These are phyloP conservation scores for Geotrichum fermentans DNA, from an alignment of 1,139 yeast species.

Conservation along the genomic window DNA sequence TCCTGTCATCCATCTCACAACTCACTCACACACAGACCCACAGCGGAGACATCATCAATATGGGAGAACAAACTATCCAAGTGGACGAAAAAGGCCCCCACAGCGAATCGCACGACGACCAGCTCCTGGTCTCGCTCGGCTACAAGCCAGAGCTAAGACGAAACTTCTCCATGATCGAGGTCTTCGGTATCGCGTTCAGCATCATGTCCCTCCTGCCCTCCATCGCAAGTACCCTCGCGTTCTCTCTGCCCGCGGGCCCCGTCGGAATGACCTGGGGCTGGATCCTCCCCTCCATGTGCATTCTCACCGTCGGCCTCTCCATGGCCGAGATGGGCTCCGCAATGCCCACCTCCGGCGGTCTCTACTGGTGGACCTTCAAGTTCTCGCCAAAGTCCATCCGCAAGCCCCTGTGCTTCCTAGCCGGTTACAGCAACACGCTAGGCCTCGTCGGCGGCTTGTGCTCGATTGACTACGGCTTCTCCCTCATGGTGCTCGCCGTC, in stretches of 20 bases:
- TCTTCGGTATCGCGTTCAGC: conserved; percentile 55
- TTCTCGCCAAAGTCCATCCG: conserved; percentile 48
- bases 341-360: conserved; percentile 68
- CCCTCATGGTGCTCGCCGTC: conserved; percentile 51
- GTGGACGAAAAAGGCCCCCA: no score
- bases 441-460: conserved; percentile 56
- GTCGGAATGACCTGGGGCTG: conserved; percentile 64
- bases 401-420: conserved; percentile 49
- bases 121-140: conserved; percentile 46
- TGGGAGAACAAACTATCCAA: no score
- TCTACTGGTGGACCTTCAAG: conserved; percentile 50
- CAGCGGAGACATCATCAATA: no score
- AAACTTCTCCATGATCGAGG: conserved; percentile 59
- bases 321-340: conserved; percentile 62
- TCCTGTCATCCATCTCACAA: no score
- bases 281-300: conserved; percentile 50
- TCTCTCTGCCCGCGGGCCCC: conserved; percentile 50
- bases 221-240: conserved; percentile 43
- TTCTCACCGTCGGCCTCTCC: conserved; percentile 47
- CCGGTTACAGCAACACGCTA: conserved; percentile 56
- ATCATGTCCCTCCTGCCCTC: conserved; percentile 71
- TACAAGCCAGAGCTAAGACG: conserved; percentile 70
- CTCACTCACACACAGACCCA: no score
- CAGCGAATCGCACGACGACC: conserved; percentile 32
- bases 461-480: conserved; percentile 56